Percentiles rank a stretch among this genome's conserved stretches.
Conservation (phyloP, 2,329 filamentous ascomycete genomes). For the Biscogniauxia marginata region DNA sequence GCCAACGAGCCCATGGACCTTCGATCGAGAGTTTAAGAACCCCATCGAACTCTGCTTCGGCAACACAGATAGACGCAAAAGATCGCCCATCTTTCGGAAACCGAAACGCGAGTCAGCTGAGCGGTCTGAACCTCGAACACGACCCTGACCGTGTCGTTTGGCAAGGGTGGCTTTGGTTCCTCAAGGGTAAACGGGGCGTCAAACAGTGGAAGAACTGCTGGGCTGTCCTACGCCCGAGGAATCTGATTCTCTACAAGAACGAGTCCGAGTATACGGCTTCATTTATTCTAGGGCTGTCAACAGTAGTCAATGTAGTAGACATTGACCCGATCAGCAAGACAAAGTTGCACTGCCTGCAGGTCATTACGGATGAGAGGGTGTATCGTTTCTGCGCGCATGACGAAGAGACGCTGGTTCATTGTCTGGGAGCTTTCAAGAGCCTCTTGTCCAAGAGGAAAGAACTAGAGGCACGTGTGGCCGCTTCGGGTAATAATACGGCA, state of each 20-base stretch:
- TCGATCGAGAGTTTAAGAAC: constrained; percentile 51
- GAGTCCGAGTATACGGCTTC: constrained; percentile 85
- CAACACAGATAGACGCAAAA: constrained; percentile 31
- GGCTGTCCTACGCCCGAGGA: constrained; percentile 84
- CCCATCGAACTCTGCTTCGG: constrained; percentile 36
- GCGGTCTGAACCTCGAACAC: constrained; percentile 53
- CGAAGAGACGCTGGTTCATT: constrained; percentile 80
- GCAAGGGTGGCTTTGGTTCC: constrained; percentile 84
- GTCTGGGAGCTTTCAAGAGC: constrained; percentile 89
- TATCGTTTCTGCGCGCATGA: constrained; percentile 74
- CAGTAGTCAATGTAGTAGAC: constrained; percentile 86
- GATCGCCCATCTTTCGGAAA: constrained; percentile 36
- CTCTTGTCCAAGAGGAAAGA: constrained; percentile 70
- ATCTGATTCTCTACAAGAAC: constrained; percentile 89
- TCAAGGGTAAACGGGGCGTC: constrained; percentile 79
- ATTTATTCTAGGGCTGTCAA: constrained; percentile 74
- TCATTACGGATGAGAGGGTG: constrained; percentile 90
- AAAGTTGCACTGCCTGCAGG: constrained; percentile 83
- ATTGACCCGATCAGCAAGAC: constrained; percentile 83
- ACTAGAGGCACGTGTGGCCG: constrained; percentile 49
- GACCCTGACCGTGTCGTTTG: constrained; percentile 89
- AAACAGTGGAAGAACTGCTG: constrained; percentile 94
- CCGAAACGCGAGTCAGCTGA: constrained; percentile 63
- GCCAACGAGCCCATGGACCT: constrained; percentile 46
- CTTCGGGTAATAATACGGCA: constrained; percentile 24